Percentiles rank a stretch among this genome's conserved stretches.
Evolutionary conservation across 202 grass and related monocot species (phyloP).

Genomic region (Schoenoplectus triqueter): DNA sequence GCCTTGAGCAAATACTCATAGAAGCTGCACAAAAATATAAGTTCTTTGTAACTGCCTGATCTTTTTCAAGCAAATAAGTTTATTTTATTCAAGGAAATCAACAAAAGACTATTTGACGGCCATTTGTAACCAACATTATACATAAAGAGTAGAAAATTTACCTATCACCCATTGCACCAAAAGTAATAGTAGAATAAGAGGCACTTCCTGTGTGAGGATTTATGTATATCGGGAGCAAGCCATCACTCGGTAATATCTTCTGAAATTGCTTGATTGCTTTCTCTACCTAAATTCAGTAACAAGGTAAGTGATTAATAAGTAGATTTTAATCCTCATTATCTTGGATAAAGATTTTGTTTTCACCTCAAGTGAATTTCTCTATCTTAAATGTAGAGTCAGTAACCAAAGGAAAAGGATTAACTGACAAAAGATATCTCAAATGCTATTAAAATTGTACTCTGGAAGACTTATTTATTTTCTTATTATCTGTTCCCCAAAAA

Average conservation of each 20-base stretch:
- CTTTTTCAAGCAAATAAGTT: conserved; percentile 32
- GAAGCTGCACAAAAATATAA: conserved; percentile 71
- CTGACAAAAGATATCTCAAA: neutral
- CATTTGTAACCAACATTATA: conserved; percentile 27
- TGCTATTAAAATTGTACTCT: conserved; percentile 6
- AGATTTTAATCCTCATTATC: neutral
- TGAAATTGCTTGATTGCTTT: conserved; percentile 88
- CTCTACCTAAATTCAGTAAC: conserved; percentile 66
- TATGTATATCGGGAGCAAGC: conserved; percentile 95
- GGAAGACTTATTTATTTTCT: neutral
- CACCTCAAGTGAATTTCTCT: neutral
- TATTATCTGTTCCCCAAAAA: conserved; percentile 4
- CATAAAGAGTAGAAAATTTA: conserved; percentile 43
- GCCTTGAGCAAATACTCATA: conserved; percentile 99
- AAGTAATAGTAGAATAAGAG: conserved; percentile 95
- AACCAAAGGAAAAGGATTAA: conserved; percentile 19
- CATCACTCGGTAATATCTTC: conserved; percentile 94
- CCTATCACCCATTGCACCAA: conserved; percentile 99
- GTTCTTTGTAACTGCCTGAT: conserved; percentile 20
- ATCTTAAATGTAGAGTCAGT: neutral
- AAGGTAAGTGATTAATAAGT: conserved; percentile 14
- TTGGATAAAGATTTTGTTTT: neutral
- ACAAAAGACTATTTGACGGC: neutral
- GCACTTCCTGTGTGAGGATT: conserved; percentile 92
- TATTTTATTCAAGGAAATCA: conserved; percentile 15